Base-by-base conservation (phyloP, 768 basidiomycete genomes). In the Obba rivulosa region DNA sequence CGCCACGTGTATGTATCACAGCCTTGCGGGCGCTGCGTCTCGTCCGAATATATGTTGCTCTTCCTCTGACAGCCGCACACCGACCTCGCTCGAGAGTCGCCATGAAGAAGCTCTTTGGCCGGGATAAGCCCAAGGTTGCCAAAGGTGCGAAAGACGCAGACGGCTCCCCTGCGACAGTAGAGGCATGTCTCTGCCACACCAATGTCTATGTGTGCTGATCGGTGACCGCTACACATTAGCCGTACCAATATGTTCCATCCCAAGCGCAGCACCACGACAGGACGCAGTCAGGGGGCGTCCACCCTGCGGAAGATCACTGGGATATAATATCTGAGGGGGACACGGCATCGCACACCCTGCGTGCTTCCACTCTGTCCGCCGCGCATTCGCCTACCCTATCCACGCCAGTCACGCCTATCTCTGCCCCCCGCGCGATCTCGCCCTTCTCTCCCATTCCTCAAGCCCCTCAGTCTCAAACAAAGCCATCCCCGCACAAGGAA, bases 101-200 rank as follows among this genome's bases (percentile, higher is more conserved):
- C 34, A 83, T 82, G 81, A 82, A 77, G 69, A 82, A 75, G 67
- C 64, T 85, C 37, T 83, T 85, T 49, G 69, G 70, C 21, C 68
- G 75, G 45, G 73, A 71, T 60, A 82, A 78, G 57, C 54, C 60
- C 47, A 79, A 74, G 61, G 49, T 60, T 22, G 47, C 67, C 8
- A 70, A 63, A 46, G 57, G 62, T 51, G 17, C 62, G 52, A 40
- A 59, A 45, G 54, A 57, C 43, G 49, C 51, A 50, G 46, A 58
- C 58, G 50, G 70, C 60, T 52, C 69, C 63, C 52, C 56, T 53
- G 41, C 47, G 38, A 61, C 56, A 56, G 66, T 43, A 51, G 66
- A 65, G 39, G 58, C 62, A 41, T 25, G 53, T 52, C 43, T 45
- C 53, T 43, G 45, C 49, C 11, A 17, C 49, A n/a, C 14, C 13